phyloP scores from a whole-genome alignment of 257 asterid genomes.

The Gardenia jasminoides region DNA sequence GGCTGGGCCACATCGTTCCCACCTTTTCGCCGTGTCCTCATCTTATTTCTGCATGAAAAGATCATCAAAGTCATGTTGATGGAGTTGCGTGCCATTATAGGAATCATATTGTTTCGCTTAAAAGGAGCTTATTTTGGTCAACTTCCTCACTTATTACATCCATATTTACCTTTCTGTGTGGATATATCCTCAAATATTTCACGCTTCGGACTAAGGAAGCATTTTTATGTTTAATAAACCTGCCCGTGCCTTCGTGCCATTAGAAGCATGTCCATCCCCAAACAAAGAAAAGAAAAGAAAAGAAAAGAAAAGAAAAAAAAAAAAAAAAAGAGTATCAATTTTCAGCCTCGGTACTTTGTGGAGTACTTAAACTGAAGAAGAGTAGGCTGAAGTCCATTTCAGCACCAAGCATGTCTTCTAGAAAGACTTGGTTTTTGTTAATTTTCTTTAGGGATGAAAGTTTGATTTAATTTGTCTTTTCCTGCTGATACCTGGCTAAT shows the following conservation, averaged over 20 bases:
- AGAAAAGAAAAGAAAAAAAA: no score
- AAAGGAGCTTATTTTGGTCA: conserved; percentile 27
- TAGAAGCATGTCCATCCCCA: neutral
- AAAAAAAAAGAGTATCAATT: neutral
- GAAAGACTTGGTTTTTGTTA: neutral
- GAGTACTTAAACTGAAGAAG: neutral
- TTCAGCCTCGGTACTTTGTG: neutral
- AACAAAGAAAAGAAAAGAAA: no score
- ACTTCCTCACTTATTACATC: conserved; percentile 17
- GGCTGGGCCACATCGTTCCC: conserved; percentile 1
- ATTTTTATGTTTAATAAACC: neutral
- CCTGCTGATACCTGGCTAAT: neutral
- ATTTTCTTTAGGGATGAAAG: neutral
- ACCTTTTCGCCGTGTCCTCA: conserved; percentile 14
- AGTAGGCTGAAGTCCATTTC: neutral
- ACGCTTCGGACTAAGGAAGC: neutral
- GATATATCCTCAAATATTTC: conserved; percentile 9
- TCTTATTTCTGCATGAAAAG: conserved; percentile 28
- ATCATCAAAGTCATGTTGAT: conserved; percentile 18
- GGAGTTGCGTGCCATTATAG: conserved; percentile 32
- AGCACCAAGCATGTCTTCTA: neutral
- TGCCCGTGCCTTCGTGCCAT: neutral
- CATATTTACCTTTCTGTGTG: neutral
- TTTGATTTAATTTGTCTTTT: neutral
- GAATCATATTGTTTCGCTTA: conserved; percentile 30